Conservation (phyloP, 257 asterid genomes). For the Solanum rostratum region DNA sequence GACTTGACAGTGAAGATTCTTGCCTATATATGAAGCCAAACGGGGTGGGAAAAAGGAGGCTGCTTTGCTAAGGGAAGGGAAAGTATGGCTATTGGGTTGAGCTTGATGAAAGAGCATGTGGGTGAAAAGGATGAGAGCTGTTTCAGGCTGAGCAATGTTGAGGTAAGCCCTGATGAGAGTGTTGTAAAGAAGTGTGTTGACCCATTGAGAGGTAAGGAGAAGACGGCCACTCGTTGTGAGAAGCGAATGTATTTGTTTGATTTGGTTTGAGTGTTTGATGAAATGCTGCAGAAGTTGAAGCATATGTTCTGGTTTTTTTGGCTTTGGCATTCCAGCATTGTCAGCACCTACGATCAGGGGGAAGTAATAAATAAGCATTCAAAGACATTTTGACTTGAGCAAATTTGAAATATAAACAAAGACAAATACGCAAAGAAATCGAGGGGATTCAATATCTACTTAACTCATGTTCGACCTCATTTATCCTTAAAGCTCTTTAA, state of each 20-base stretch:
- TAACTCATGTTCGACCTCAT: background rate
- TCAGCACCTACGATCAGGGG: background rate
- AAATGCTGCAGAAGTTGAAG: slow-evolving; percentile 35
- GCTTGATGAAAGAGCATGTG: slow-evolving; percentile 19
- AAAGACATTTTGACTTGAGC: background rate
- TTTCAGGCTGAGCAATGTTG: background rate
- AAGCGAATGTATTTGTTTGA: background rate
- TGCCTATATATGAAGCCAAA: slow-evolving; percentile 16
- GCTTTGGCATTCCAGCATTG: background rate
- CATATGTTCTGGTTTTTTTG: slow-evolving; percentile 16
- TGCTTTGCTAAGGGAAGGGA: slow-evolving; percentile 69
- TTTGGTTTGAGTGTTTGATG: background rate
- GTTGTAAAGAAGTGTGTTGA: slow-evolving; percentile 70
- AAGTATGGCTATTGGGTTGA: slow-evolving; percentile 9
- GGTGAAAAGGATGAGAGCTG: slow-evolving; percentile 24
- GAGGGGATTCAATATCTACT: background rate
- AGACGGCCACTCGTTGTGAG: slow-evolving; percentile 46
- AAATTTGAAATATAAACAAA: background rate
- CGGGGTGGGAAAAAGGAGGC: slow-evolving; percentile 21
- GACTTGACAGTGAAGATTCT: slow-evolving; percentile 49
- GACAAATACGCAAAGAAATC: background rate
- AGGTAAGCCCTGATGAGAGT: slow-evolving; percentile 53
- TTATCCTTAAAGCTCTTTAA: background rate
- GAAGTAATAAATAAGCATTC: background rate
- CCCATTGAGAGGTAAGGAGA: slow-evolving; percentile 45